A percentile compares a stretch with the other conserved stretches of the same genome.
Evolutionary conservation across 768 basidiomycete species (phyloP).

Genomic region (Coprinopsis marcescibilis): DNA sequence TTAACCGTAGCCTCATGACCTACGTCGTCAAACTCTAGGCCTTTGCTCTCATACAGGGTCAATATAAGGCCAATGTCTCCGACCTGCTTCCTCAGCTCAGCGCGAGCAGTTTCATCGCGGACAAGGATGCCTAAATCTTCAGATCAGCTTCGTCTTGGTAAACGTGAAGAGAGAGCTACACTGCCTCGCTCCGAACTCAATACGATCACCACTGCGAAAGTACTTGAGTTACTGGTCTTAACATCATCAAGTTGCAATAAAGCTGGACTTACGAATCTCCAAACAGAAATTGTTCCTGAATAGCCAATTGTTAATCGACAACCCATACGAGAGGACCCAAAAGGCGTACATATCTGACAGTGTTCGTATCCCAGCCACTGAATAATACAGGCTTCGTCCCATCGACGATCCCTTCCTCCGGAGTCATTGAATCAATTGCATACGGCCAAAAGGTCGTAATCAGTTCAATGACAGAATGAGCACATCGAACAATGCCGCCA

Average conservation of each 20-base stretch:
- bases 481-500: slow-evolving; percentile 69
- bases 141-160: background rate
- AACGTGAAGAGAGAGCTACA: slow-evolving; percentile 37
- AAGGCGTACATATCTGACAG: slow-evolving; percentile 28
- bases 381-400: slow-evolving; percentile 58
- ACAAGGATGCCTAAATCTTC: slow-evolving; percentile 62
- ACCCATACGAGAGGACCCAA: background rate
- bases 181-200: slow-evolving; percentile 62
- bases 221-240: background rate
- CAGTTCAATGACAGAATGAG: slow-evolving; percentile 57
- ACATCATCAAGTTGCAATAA: background rate
- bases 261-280: slow-evolving; percentile 26
- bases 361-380: slow-evolving; percentile 37
- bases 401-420: slow-evolving; percentile 49
- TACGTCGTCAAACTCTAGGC: slow-evolving; percentile 63
- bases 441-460: slow-evolving; percentile 58
- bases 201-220: slow-evolving; percentile 34
- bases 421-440: slow-evolving; percentile 52
- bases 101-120: slow-evolving; percentile 48
- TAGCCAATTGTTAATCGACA: background rate
- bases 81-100: slow-evolving; percentile 42
- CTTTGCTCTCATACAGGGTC: slow-evolving; percentile 65
- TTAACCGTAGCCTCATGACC: slow-evolving; percentile 1
- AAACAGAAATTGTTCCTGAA: slow-evolving; percentile 49
- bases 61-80: slow-evolving; percentile 56